Evolutionary conservation across 371 early-diverging fungal species (phyloP).

Genomic region (Mucor saturninus): DNA sequence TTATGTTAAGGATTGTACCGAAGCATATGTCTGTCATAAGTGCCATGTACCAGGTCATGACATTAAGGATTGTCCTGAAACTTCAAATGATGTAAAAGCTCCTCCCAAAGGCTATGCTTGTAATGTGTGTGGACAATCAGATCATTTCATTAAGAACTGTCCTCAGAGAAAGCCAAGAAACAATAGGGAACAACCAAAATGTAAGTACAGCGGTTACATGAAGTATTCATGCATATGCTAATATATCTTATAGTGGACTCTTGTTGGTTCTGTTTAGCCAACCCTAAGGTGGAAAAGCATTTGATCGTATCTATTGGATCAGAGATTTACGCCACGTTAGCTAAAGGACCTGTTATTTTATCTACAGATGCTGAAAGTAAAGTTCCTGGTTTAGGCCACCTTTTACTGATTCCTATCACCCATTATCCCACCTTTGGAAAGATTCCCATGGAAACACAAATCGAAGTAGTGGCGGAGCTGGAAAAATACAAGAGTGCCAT

Average conservation of each 20-base stretch:
- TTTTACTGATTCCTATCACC: constrained; percentile 73
- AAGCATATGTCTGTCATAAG: constrained; percentile 51
- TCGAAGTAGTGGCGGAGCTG: constrained; percentile 57
- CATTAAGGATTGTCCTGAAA: constrained; percentile 67
- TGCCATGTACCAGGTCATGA: constrained; percentile 66
- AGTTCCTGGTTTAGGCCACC: constrained; percentile 75
- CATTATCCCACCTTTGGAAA: constrained; percentile 65
- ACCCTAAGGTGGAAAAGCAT: constrained; percentile 80
- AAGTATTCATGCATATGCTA: too few species aligned
- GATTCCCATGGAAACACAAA: constrained; percentile 47
- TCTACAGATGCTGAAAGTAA: constrained; percentile 19
- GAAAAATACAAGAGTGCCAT: constrained; percentile 63
- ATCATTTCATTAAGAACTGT: constrained; percentile 70
- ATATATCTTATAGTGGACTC: constrained; percentile 36
- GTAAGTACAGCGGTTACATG: constrained; percentile 10
- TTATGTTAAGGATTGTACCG: constrained; percentile 68
- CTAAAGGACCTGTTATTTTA: constrained; percentile 74
- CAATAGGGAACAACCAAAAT: constrained; percentile 14
- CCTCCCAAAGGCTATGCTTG: constrained; percentile 58
- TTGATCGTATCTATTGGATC: constrained; percentile 76
- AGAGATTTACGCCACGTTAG: constrained; percentile 74
- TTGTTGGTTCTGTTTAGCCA: constrained; percentile 91
- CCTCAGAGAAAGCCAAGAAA: constrained; percentile 41
- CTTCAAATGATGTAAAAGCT: constrained; percentile 16
- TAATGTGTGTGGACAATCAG: constrained; percentile 57